Percentiles rank a stretch among this genome's conserved stretches.
Evolutionary conservation across 192 early-diverging fungal species (phyloP).

Genomic region (Backusella westeae): DNA sequence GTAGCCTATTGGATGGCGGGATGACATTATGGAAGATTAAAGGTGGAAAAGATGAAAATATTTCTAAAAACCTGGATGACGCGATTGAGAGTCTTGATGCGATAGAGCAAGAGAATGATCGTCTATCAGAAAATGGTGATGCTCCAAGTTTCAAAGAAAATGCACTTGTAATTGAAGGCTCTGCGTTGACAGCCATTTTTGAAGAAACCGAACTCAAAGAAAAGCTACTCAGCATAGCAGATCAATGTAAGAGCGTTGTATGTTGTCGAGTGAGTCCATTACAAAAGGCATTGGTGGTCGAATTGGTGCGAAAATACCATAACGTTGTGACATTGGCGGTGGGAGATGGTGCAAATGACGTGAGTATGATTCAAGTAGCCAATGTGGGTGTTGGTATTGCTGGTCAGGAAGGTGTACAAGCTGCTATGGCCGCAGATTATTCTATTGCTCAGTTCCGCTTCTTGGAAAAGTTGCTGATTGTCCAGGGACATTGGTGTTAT

Average conservation of each 20-base stretch:
- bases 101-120: not conserved
- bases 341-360: constrained; percentile 87
- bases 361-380: constrained; percentile 96
- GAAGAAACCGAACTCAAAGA: constrained; percentile 51
- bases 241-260: constrained; percentile 81
- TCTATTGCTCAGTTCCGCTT: constrained; percentile 91
- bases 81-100: constrained; percentile 49
- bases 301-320: constrained; percentile 77
- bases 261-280: constrained; percentile 92
- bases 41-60: constrained; percentile 7
- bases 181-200: constrained; percentile 52
- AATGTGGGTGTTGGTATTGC: constrained; percentile 80
- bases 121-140: not conserved
- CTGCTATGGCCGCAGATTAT: constrained; percentile 94
- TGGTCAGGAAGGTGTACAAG: constrained; percentile 85
- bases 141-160: constrained; percentile 26
- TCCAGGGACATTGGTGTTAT: constrained; percentile 94
- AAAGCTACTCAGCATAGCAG: constrained; percentile 67
- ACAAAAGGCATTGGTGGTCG: constrained; percentile 95
- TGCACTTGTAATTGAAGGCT: constrained; percentile 87
- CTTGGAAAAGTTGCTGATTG: constrained; percentile 80
- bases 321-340: constrained; percentile 67
- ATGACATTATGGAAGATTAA: constrained; percentile 67
- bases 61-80: not conserved
- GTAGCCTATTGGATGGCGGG: constrained; percentile 62